These are phyloP conservation scores for Buxus sempervirens DNA, from an alignment of 164 flowering plant species.

Conservation along the genomic window DNA sequence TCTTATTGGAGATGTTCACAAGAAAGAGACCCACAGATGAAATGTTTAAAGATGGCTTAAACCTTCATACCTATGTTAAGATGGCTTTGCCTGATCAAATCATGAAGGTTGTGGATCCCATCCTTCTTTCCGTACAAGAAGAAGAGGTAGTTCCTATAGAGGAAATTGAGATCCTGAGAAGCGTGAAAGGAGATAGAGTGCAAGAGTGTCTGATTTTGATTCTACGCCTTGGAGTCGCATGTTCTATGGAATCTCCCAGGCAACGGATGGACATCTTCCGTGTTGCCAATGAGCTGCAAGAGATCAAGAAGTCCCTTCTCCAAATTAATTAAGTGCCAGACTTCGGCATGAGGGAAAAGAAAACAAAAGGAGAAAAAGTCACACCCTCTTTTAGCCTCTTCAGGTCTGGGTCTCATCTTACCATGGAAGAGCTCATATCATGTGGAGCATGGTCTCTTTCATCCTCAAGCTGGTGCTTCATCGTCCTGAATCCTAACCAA, in stretches of 20 bases:
- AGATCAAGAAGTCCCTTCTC: conserved; percentile 3
- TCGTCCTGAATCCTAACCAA: too few relatives aligned
- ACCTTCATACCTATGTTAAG: conserved; percentile 16
- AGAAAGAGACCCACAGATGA: conserved; percentile 29
- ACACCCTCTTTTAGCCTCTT: too few relatives aligned
- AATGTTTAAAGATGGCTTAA: conserved; percentile 15
- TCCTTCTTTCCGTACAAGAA: background rate
- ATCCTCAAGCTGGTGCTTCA: too few relatives aligned
- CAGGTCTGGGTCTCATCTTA: too few relatives aligned
- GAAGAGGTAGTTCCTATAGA: background rate
- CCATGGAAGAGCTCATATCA: too few relatives aligned
- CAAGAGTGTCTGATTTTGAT: conserved; percentile 4
- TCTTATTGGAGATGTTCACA: conserved; percentile 29
- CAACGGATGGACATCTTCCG: conserved; percentile 14
- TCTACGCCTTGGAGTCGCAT: conserved; percentile 12
- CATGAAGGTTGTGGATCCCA: conserved; percentile 3
- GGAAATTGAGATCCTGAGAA: background rate
- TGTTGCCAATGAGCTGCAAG: conserved; percentile 1
- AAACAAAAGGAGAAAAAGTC: too few relatives aligned
- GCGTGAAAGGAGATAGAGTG: background rate
- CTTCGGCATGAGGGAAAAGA: too few relatives aligned
- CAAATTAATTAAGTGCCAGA: too few relatives aligned
- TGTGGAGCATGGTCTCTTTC: too few relatives aligned
- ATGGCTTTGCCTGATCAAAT: conserved; percentile 10
- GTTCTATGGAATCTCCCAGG: conserved; percentile 15